A percentile compares a stretch with the other conserved stretches of the same genome.
Conservation (phyloP, 2,329 filamentous ascomycete genomes). For the Thermoascus crustaceus region DNA sequence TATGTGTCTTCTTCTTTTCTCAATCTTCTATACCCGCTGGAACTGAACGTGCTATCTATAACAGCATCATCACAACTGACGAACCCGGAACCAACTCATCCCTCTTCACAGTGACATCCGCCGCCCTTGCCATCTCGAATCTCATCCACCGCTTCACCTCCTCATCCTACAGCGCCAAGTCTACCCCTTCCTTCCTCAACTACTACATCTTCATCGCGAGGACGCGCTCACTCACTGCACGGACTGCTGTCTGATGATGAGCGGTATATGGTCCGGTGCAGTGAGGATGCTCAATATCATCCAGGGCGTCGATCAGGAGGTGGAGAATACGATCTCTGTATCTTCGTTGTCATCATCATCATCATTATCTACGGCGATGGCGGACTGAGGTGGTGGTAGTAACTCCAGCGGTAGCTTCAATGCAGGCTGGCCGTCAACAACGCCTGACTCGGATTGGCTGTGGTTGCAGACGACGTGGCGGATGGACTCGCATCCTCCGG, state of each 20-base stretch:
- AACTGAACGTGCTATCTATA: neutral
- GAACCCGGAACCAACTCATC: constrained; percentile 3
- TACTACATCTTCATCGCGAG: constrained; percentile 8
- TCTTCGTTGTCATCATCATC: neutral
- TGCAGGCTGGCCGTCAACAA: constrained; percentile 8
- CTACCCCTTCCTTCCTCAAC: constrained; percentile 8
- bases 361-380: neutral
- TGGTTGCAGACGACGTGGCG: constrained; percentile 8
- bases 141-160: constrained; percentile 8
- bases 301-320: constrained; percentile 8
- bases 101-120: constrained; percentile 4
- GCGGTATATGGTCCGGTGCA: constrained; percentile 9
- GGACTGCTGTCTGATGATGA: constrained; percentile 9
- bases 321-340: constrained; percentile 4
- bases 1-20: neutral
- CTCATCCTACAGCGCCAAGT: constrained; percentile 6
- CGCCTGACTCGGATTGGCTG: constrained; percentile 8
- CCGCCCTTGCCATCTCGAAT: constrained; percentile 3
- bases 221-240: constrained; percentile 7
- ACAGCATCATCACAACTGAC: neutral
- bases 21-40: neutral
- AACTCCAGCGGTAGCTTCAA: constrained; percentile 1
- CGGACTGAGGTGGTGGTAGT: neutral
- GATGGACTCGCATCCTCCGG: constrained; percentile 2
- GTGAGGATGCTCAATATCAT: constrained; percentile 7